Evolutionary conservation across 2,329 filamentous ascomycete genomes (phyloP), one percentile per base, ranked within the genome.

Genomic region (Aspergillus sp.): DNA sequence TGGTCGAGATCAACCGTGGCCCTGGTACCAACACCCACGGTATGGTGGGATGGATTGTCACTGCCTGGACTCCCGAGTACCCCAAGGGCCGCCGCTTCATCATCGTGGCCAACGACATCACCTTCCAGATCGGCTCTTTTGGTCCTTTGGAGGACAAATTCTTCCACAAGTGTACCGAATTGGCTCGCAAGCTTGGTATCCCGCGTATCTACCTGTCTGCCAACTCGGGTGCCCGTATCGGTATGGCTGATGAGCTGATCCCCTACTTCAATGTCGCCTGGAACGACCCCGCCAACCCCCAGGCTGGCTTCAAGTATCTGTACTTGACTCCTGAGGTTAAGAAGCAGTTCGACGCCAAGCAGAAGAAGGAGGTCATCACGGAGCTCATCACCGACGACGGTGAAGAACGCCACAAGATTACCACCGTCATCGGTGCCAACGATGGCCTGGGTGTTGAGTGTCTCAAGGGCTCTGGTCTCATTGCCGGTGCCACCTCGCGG

Each of bases 41-140:
- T 74, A 98, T 98, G 93, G 91, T 98, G 48, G 93, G 90, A 58
- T 98, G 93, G 93, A 81, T 97, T 57, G 85, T 97, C 68, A 94
- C 88, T 53, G 93, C 90, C 13, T 89, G 84, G 67, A 97, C 93
- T 1, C 93, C 93, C 7, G 93, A 98, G 71, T 98, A 98, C 68
- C 91, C 93, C 49, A 81, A 82, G 55, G 93, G 93, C 50, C 83
- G 93, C 58, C 88, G 88, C 65, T 96, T 97, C 73, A 84, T 98
- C 66, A 88, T 98, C 56, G 85, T 98, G 54, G 90, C 93, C 79
- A 98, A 98, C 79, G 93, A 98, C 66, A 98, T 98, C 69, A 98
- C 93, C 15, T 97, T 89, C 81, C 94, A 94, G 79, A 98, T 97
- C 68, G 93, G 93, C 64, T 95, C 89, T 2, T 98, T 98, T 68